These are phyloP conservation scores for Penicillium sp. DNA, from an alignment of 2,329 filamentous ascomycete species.

Conservation along the genomic window DNA sequence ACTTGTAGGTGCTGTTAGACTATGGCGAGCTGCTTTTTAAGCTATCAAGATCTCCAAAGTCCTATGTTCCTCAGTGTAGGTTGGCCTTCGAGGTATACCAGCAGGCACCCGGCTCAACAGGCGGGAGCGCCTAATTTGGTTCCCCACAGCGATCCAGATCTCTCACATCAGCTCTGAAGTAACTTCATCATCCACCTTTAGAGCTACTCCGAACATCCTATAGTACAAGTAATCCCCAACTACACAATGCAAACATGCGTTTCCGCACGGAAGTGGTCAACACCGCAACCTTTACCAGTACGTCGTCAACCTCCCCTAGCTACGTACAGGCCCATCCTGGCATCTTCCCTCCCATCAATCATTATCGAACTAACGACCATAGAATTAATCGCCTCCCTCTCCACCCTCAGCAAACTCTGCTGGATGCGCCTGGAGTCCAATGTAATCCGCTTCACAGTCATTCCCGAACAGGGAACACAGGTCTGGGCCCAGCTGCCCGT, in stretches of 20 bases:
- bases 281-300: constrained; percentile 56
- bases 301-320: constrained; percentile 26
- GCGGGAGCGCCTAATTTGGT: neutral
- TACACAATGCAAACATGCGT: constrained; percentile 33
- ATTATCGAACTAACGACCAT: constrained; percentile 20
- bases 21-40: too few species aligned
- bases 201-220: neutral
- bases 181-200: neutral
- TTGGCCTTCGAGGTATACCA: neutral
- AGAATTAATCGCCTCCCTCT: constrained; percentile 68
- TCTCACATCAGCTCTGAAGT: neutral
- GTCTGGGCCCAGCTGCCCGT: constrained; percentile 80
- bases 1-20: too few species aligned
- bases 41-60: too few species aligned
- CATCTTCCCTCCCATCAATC: constrained; percentile 25
- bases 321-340: too few species aligned
- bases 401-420: constrained; percentile 77
- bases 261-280: constrained; percentile 40
- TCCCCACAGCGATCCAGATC: neutral
- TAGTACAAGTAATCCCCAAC: neutral
- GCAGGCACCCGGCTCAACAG: neutral
- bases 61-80: neutral
- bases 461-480: constrained; percentile 91
- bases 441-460: constrained; percentile 89
- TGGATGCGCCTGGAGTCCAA: constrained; percentile 91